phyloP scores from a whole-genome alignment of 169 alveolate genomes.

The Theileria annulata region DNA sequence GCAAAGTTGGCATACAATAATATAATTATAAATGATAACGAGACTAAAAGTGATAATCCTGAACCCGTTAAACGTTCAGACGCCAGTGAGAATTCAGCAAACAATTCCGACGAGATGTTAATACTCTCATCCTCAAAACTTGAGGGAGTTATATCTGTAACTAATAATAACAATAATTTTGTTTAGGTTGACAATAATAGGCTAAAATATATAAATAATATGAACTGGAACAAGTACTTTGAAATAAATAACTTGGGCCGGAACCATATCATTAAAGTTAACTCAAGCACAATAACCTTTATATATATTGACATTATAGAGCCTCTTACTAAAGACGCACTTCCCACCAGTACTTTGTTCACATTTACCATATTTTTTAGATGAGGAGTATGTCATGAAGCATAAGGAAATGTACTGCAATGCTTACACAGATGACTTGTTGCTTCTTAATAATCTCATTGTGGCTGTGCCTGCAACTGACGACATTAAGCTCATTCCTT shows the following conservation, averaged over 20 bases:
- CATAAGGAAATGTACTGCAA: conserved; percentile 27
- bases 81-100: neutral
- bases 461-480: conserved; percentile 68
- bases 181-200: conserved; percentile 68
- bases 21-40: neutral
- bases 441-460: conserved; percentile 49
- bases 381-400: conserved; percentile 11
- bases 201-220: conserved; percentile 46
- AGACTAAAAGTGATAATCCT: neutral
- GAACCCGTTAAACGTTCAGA: neutral
- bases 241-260: conserved; percentile 47
- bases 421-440: conserved; percentile 66
- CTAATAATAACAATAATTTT: neutral
- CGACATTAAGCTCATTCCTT: conserved; percentile 59
- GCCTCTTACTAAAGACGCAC: conserved; percentile 68
- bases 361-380: conserved; percentile 6
- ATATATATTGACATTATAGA: conserved; percentile 48
- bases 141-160: conserved; percentile 75
- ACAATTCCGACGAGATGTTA: conserved; percentile 22
- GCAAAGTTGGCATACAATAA: neutral
- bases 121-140: conserved; percentile 66
- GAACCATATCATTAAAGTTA: conserved; percentile 61
- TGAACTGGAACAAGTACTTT: conserved; percentile 63
- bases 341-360: conserved; percentile 65
- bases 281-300: conserved; percentile 25